phyloP scores from a whole-genome alignment of 1,139 yeast genomes.

The Saccharomyces hybrid region DNA sequence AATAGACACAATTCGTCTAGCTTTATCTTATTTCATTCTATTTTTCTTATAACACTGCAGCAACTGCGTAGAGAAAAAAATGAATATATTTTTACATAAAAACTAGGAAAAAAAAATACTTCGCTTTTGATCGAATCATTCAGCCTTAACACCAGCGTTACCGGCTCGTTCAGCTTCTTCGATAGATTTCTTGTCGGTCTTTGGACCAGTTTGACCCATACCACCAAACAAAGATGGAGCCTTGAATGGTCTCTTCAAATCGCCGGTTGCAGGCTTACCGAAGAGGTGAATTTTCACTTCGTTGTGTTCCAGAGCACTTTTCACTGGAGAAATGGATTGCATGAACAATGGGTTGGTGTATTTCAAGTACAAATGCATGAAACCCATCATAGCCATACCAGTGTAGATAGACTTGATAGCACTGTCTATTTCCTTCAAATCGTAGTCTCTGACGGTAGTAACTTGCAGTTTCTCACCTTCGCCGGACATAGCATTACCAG shows the following conservation, averaged over 20 bases:
- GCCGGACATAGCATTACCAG: slow-evolving; percentile 64
- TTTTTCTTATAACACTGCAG: background rate
- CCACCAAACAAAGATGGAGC: slow-evolving; percentile 73
- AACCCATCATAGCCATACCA: slow-evolving; percentile 94
- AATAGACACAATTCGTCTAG: background rate
- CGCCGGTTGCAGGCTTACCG: slow-evolving; percentile 80
- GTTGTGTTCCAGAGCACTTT: slow-evolving; percentile 84
- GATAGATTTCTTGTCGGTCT: slow-evolving; percentile 81
- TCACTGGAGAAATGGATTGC: slow-evolving; percentile 88
- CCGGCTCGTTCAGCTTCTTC: slow-evolving; percentile 83
- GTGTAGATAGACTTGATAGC: slow-evolving; percentile 80
- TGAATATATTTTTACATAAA: background rate
- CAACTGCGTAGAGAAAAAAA: background rate
- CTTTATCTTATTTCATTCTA: background rate
- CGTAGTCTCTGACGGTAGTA: slow-evolving; percentile 93
- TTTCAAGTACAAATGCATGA: slow-evolving; percentile 97
- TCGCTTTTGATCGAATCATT: slow-evolving; percentile 36
- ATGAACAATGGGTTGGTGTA: slow-evolving; percentile 95
- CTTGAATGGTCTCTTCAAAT: slow-evolving; percentile 95
- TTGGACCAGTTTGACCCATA: slow-evolving; percentile 54
- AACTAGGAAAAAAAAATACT: background rate
- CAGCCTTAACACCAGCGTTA: slow-evolving; percentile 86
- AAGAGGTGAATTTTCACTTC: slow-evolving; percentile 87
- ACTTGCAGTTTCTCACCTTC: slow-evolving; percentile 69
- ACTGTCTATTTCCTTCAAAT: slow-evolving; percentile 71